phyloP scores from a whole-genome alignment of 2,329 filamentous ascomycete species.

The Pleoardoris graminearum region DNA sequence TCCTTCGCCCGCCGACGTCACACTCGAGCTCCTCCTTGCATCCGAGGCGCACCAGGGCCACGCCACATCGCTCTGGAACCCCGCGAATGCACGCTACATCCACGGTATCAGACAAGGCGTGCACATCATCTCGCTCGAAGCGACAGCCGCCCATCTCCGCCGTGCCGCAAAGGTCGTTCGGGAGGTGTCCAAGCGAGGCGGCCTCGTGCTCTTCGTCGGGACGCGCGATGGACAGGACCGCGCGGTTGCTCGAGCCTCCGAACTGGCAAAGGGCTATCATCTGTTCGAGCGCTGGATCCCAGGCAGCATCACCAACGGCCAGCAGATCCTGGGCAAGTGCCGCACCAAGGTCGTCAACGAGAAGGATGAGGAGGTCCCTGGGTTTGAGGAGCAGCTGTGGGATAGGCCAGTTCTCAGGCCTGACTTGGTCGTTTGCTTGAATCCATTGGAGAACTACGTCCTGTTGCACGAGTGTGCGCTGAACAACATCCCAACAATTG shows the following conservation, averaged over 20 bases:
- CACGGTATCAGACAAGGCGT: constrained; percentile 85
- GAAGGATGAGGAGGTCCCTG: constrained; percentile 64
- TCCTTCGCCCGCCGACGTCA: constrained; percentile 76
- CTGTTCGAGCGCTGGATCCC: constrained; percentile 93
- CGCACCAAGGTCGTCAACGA: constrained; percentile 76
- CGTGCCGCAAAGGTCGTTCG: constrained; percentile 90
- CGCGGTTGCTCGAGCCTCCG: constrained; percentile 78
- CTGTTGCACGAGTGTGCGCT: constrained; percentile 88
- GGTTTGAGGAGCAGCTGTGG: constrained; percentile 68
- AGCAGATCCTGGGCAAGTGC: constrained; percentile 78
- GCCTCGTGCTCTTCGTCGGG: constrained; percentile 87
- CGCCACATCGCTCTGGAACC: constrained; percentile 89
- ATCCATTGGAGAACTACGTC: constrained; percentile 89
- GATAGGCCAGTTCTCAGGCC: constrained; percentile 72
- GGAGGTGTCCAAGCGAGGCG: constrained; percentile 79
- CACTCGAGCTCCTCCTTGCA: constrained; percentile 77
- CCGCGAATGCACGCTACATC: constrained; percentile 90
- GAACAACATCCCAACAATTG: constrained; percentile 89
- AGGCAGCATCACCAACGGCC: constrained; percentile 87
- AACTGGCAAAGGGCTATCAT: constrained; percentile 78
- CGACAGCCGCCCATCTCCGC: constrained; percentile 85
- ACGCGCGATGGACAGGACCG: constrained; percentile 81
- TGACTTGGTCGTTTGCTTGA: constrained; percentile 89
- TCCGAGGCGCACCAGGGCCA: constrained; percentile 70
- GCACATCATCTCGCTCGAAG: constrained; percentile 91